Evolutionary conservation across 2,329 filamentous ascomycete species (phyloP).

Genomic region (Aspergillus fructus): DNA sequence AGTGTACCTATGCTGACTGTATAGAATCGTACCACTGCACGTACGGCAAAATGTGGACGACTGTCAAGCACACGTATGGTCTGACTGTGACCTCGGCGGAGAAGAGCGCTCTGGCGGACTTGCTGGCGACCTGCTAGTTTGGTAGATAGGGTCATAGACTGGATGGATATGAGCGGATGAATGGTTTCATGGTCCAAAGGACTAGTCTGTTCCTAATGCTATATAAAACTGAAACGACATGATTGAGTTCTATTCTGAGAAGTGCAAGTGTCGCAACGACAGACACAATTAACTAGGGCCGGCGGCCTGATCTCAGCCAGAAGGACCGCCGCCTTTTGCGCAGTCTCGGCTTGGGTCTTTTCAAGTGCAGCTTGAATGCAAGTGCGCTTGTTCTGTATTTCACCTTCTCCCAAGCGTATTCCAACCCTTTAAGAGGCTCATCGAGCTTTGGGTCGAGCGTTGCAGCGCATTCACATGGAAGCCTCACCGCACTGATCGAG

Average conservation of each 20-base stretch:
- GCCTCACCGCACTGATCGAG: conserved; percentile 4
- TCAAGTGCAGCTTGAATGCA: not conserved
- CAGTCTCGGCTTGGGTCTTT: not conserved
- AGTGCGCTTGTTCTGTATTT: not conserved
- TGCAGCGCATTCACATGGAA: not conserved
- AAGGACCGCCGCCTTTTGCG: not conserved
- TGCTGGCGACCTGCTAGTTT: conserved; percentile 63
- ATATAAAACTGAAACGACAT: not conserved
- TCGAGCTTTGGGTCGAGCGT: conserved; percentile 13
- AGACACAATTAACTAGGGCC: not conserved
- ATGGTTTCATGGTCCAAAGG: no score
- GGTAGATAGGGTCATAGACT: not conserved
- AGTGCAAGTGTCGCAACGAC: no score
- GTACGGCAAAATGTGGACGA: conserved; percentile 74
- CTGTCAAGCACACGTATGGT: conserved; percentile 71
- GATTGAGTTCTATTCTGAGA: no score
- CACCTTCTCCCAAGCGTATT: not conserved
- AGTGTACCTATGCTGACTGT: conserved; percentile 12
- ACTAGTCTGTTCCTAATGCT: not conserved
- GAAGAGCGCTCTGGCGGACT: conserved; percentile 64
- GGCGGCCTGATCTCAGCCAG: no score
- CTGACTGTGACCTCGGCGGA: conserved; percentile 70
- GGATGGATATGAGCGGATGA: no score
- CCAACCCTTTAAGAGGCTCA: not conserved
- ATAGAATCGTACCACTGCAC: conserved; percentile 68